Conservation (phyloP, 139 green algal genomes). For the Chlorella vulgaris region DNA sequence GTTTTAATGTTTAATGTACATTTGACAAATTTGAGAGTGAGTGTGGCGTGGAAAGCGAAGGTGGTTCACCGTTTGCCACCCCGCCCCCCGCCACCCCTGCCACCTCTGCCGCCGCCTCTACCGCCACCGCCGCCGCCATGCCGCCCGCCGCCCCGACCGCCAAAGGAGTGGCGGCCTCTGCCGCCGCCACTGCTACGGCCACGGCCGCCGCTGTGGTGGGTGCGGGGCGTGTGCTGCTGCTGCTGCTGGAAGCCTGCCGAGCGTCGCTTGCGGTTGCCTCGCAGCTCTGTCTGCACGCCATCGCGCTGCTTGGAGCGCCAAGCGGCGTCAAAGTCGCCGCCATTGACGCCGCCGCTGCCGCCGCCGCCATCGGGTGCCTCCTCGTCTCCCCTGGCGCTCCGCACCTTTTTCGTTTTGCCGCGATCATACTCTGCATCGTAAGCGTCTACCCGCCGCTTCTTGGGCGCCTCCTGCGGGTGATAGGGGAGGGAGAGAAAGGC, state of each 20-base stretch:
- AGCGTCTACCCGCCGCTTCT: conserved; percentile 39
- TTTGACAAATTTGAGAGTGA: too few species aligned
- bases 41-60: too few species aligned
- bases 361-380: neutral
- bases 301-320: conserved; percentile 31
- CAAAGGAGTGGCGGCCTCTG: neutral
- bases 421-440: conserved; percentile 61
- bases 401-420: conserved; percentile 54
- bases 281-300: conserved; percentile 25
- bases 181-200: neutral
- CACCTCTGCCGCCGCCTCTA: too few species aligned
- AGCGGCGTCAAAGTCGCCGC: conserved; percentile 11
- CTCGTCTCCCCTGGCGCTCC: neutral
- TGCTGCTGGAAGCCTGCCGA: conserved; percentile 7
- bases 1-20: too few species aligned
- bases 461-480: neutral
- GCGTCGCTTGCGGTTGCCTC: conserved; percentile 21
- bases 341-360: neutral
- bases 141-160: neutral
- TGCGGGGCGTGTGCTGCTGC: neutral
- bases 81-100: too few species aligned
- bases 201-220: neutral
- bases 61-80: too few species aligned
- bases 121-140: too few species aligned
- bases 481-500: too few species aligned